Base-by-base conservation (phyloP, 495 filamentous ascomycete genomes). In the Usnea hakonensis region DNA sequence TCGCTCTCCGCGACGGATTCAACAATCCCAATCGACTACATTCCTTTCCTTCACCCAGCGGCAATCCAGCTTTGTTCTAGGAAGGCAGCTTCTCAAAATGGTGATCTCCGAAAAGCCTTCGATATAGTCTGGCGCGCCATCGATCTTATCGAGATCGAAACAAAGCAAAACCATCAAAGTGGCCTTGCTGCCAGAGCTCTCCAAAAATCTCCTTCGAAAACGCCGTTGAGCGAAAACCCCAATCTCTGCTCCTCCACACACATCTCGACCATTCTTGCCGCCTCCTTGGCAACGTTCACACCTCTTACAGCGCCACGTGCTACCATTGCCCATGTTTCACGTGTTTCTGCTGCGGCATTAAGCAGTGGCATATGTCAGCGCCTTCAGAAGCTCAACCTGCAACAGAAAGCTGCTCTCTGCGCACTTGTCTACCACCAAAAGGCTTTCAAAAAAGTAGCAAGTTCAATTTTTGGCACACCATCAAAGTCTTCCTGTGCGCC, bases 321-420 rank as follows among this genome's bases (percentile, higher is more conserved):
- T 50, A 88, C 82, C 37, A 95, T 97, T 64, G 85, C 85, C 2
- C 95, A 99, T 67, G 82, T 99, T 54, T 93, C 92, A 64, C 89
- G 89, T 56, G 85, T 97, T 64, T 91, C 95, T 0, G 86, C 93
- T 0, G 81, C 90, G 1, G 85, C 89, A 21, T 94, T 97, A 66
- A 87, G 89, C 66, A 90, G 95, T 67, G 91, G 90, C 38, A 85
- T 90, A 16, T 81, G 78, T 14, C 89, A 95, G 64, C 83, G 94
- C 58, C 81, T 99, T 8, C 87, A 89, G 73, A 84, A 83, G 2
- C 80, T 99, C 48, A 97, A 97, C 68, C 80, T 97, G 1, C 94
- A 99, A 67, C 95, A 97, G 77, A 99, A 96, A 73, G 94, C 92
- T 4, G 91, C 90, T 10, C 81, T 99, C 30, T 97, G 95, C 73